Evolutionary conservation across 768 basidiomycete species (phyloP), one percentile per base, ranked within the genome.

Genomic region (Kwoniella europaea): DNA sequence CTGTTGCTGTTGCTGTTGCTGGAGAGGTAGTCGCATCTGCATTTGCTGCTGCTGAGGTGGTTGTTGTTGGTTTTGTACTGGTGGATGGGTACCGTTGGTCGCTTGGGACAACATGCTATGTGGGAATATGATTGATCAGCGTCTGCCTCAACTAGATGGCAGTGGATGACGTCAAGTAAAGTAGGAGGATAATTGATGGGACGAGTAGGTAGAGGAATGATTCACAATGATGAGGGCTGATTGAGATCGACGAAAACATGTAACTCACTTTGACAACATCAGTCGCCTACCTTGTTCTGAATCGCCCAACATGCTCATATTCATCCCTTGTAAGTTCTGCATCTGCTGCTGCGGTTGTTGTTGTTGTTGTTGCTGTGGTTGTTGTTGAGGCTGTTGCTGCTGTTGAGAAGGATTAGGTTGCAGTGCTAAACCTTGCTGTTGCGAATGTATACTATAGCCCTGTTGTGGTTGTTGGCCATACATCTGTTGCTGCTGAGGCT

Each of bases 251-350:
- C 18, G 41, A 16, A 6, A 43, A 52, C 35, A 61, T 57, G 52
- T 16, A 16, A 74, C 73, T 71, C 69, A 77, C 76, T 69, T 77
- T 62, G 73, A 71, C 46, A 77, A 54, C 54, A 71, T 63, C 56
- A 71, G 56, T 20, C 76, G 29, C 20, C 76, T 52, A 10, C 71
- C 73, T 29, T 70, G 63, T 50, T 77, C 76, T 1, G 58, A 63
- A 50, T 71, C 71, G 2, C 62, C 68, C 5, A 64, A 43, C 52
- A 70, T 50, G 20, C 68, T 61, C 62, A 70, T 35, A n/a, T 58
- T 58, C 10, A 50, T n/a, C 41, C 70, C 52, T 50, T 44, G 35
- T 42, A 55, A 46, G 44, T 27, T 65, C n/a, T 69, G 62, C 61
- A 61, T 63, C 22, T 64, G 62, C 20, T 52, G 46, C 44, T 68